These are phyloP conservation scores for Conticribra weissflogii DNA, from an alignment of 108 stramenopile genomes.

Conservation along the genomic window DNA sequence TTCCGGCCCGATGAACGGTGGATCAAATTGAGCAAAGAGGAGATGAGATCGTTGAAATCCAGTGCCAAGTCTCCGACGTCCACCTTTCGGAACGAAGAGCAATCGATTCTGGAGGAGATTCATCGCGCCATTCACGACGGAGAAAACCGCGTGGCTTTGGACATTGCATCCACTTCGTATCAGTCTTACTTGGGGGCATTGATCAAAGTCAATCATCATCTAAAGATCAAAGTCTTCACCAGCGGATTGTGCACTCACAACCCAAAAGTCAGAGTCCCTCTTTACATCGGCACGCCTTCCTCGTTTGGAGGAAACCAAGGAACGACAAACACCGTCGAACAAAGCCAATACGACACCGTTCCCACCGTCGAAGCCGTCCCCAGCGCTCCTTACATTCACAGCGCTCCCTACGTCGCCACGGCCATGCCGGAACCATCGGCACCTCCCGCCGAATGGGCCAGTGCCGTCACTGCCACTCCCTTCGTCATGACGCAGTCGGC, in stretches of 20 bases:
- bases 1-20: constrained; percentile 9
- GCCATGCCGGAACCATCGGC: constrained; percentile 10
- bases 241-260: constrained; percentile 21
- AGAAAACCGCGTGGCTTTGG: constrained; percentile 6
- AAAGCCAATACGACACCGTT: too few relatives aligned
- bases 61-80: not conserved
- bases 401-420: not conserved
- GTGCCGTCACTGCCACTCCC: constrained; percentile 10
- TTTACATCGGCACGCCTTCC: not conserved
- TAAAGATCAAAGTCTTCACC: constrained; percentile 35
- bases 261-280: constrained; percentile 1
- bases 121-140: constrained; percentile 10
- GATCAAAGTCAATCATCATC: constrained; percentile 9
- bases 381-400: not conserved
- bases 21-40: constrained; percentile 7
- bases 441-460: constrained; percentile 11
- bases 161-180: not conserved
- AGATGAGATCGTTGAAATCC: constrained; percentile 2
- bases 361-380: not conserved
- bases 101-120: constrained; percentile 1
- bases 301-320: not conserved
- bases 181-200: constrained; percentile 2
- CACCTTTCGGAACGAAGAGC: constrained; percentile 7
- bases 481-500: constrained; percentile 3
- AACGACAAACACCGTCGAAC: too few relatives aligned